Conservation (phyloP, 805 yeast genomes). For the Lachancea sp. region DNA sequence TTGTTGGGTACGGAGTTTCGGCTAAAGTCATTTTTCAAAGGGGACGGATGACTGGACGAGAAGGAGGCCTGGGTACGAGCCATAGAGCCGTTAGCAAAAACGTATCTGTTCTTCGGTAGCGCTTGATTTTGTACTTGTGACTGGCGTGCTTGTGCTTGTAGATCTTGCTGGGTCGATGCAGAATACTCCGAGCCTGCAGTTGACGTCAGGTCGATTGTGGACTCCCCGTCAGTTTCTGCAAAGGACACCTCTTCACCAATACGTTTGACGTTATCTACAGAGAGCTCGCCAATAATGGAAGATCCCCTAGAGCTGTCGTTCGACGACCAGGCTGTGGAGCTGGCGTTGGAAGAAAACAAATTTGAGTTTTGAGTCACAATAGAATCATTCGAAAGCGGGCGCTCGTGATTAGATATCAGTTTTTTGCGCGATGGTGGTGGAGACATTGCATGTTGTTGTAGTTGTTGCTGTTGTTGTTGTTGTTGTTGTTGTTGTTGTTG, state of each 20-base stretch:
- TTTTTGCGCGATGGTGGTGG: constrained; percentile 23
- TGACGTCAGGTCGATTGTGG: constrained; percentile 8
- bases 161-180: constrained; percentile 4
- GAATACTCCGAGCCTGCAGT: constrained; percentile 8
- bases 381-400: constrained; percentile 31
- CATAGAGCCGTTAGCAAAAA: constrained; percentile 6
- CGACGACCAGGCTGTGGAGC: constrained; percentile 25
- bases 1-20: constrained; percentile 3
- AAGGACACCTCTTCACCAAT: constrained; percentile 3
- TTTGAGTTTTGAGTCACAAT: constrained; percentile 27
- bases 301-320: constrained; percentile 19
- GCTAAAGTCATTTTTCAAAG: constrained; percentile 6
- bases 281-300: constrained; percentile 15
- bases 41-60: constrained; percentile 6
- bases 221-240: constrained; percentile 6
- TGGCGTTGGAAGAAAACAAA: constrained; percentile 26
- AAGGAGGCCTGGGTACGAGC: constrained; percentile 7
- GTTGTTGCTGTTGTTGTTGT: background rate
- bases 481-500: background rate
- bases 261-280: constrained; percentile 5
- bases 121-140: background rate
- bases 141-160: background rate
- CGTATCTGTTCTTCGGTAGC: constrained; percentile 4
- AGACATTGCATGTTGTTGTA: background rate
- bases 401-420: constrained; percentile 14